Evolutionary conservation across 208 protist species (phyloP).

Genomic region (Leishmania tropica): DNA sequence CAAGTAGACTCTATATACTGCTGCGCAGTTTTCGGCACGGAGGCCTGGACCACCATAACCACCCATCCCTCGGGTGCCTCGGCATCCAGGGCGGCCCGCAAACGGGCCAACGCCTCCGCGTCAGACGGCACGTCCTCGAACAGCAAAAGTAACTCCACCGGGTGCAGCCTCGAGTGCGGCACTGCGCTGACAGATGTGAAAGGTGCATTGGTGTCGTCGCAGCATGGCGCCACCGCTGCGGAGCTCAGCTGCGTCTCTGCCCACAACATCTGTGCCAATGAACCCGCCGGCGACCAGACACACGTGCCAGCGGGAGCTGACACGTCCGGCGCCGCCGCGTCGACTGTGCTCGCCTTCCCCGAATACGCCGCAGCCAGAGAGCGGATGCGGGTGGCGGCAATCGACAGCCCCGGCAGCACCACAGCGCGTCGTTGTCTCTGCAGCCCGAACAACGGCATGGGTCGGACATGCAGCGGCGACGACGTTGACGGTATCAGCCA

Average conservation of each 20-base stretch:
- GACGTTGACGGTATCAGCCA: slow-evolving; percentile 25
- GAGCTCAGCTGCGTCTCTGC: slow-evolving; percentile 8
- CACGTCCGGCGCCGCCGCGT: neutral
- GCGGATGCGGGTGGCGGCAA: slow-evolving; percentile 40
- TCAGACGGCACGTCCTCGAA: slow-evolving; percentile 40
- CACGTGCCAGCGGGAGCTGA: slow-evolving; percentile 28
- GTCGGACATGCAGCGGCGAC: slow-evolving; percentile 12
- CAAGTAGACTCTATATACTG: slow-evolving; percentile 41
- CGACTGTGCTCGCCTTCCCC: neutral
- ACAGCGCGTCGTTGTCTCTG: slow-evolving; percentile 16
- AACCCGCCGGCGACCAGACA: slow-evolving; percentile 15
- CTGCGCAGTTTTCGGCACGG: slow-evolving; percentile 37
- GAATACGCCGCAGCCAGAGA: slow-evolving; percentile 8
- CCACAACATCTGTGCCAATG: slow-evolving; percentile 2
- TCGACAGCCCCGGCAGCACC: slow-evolving; percentile 43
- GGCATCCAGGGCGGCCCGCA: slow-evolving; percentile 11
- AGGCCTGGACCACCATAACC: slow-evolving; percentile 46
- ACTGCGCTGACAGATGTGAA: slow-evolving; percentile 19
- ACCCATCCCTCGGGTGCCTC: slow-evolving; percentile 26
- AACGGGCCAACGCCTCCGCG: neutral
- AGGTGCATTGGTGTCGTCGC: slow-evolving; percentile 3
- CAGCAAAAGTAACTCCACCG: slow-evolving; percentile 42
- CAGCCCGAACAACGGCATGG: slow-evolving; percentile 6
- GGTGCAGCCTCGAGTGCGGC: slow-evolving; percentile 16
- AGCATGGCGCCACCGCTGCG: slow-evolving; percentile 5